Evolutionary conservation across 176 grass and related monocot species (phyloP), one percentile per base, ranked within the genome.

Genomic region (Bothriochloa decipiens): DNA sequence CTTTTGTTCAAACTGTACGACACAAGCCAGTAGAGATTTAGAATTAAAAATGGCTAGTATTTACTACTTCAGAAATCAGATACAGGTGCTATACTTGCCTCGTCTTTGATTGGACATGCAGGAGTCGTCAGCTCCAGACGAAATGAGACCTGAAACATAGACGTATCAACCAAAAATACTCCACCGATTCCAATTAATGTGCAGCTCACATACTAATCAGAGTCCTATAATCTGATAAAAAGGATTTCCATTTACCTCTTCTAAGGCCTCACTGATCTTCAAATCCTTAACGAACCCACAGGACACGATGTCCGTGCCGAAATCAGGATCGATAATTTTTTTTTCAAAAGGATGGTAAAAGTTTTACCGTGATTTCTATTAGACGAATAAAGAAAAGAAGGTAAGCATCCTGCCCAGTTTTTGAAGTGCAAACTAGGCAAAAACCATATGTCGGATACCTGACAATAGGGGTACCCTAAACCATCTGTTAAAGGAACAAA

Each of bases 271-370:
- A 53, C 82, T 81, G 66, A 96, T 84, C 74, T 80, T 81, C 74
- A 98, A 77, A 89, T 98, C 93, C 83, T 98, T 98, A 17, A 98
- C 88, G 55, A 98, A 98, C 23, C 96, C 96, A 67, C 93, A 95
- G 0, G 96, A 95, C 11, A 98, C 96, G 37, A 98, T 98, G 81
- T 98, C 96, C 0, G 96, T 95, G 35, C 96, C 91, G 23, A 98
- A 98, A 92, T 98, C 96, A 7, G 96, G 96, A 81, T 98, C 96
- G 5, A 98, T 98, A 12, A 98, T 98, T 75, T 98, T n/a, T n/a
- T n/a, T n/a, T n/a, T n/a, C n/a, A n/a, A n/a, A n/a, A n/a, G n/a
- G n/a, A n/a, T n/a, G n/a, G n/a, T n/a, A n/a, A n/a, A n/a, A n/a
- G n/a, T n/a, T n/a, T n/a, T n/a, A n/a, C n/a, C n/a, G n/a, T n/a